Percentiles rank a stretch among this genome's conserved stretches.
These are phyloP conservation scores for Gastrolobium villosum DNA, from an alignment of 306 rosid genomes.

Conservation along the genomic window DNA sequence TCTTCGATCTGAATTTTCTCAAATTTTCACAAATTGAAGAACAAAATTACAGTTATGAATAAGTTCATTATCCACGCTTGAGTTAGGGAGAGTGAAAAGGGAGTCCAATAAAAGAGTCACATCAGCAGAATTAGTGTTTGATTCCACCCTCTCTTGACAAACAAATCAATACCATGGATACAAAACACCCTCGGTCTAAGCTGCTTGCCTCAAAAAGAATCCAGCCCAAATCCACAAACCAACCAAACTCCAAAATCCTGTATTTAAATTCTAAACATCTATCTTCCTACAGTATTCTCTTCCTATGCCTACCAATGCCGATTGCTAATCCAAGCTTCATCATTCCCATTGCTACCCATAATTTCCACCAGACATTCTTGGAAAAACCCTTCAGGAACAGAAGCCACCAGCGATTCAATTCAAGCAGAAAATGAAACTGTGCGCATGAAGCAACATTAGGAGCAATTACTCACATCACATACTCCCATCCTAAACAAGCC, in stretches of 20 bases:
- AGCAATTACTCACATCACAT: constrained; percentile 41
- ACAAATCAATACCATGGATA: constrained; percentile 73
- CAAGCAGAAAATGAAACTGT: constrained; percentile 53
- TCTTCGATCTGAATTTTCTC: constrained; percentile 56
- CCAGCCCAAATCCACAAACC: constrained; percentile 61
- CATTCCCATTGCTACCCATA: constrained; percentile 46
- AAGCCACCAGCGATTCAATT: constrained; percentile 49
- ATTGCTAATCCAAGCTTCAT: constrained; percentile 44
- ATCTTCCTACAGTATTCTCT: constrained; percentile 61
- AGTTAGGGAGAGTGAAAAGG: constrained; percentile 55
- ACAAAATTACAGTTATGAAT: constrained; percentile 55
- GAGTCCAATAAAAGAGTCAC: constrained; percentile 55
- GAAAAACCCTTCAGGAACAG: constrained; percentile 48
- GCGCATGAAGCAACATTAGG: constrained; percentile 51
- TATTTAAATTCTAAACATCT: constrained; percentile 68
- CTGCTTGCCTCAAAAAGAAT: constrained; percentile 88
- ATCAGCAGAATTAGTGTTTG: constrained; percentile 60
- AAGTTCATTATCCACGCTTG: constrained; percentile 59
- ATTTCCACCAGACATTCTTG: constrained; percentile 50
- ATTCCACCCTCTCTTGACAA: constrained; percentile 66
- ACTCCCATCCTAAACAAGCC: constrained; percentile 66
- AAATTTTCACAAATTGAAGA: constrained; percentile 61
- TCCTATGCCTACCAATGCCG: constrained; percentile 58
- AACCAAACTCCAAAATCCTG: constrained; percentile 74
- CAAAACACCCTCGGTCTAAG: constrained; percentile 53